These are phyloP conservation scores for Trichoderma citrinoviride DNA, from an alignment of 2,329 filamentous ascomycete species.

Conservation along the genomic window DNA sequence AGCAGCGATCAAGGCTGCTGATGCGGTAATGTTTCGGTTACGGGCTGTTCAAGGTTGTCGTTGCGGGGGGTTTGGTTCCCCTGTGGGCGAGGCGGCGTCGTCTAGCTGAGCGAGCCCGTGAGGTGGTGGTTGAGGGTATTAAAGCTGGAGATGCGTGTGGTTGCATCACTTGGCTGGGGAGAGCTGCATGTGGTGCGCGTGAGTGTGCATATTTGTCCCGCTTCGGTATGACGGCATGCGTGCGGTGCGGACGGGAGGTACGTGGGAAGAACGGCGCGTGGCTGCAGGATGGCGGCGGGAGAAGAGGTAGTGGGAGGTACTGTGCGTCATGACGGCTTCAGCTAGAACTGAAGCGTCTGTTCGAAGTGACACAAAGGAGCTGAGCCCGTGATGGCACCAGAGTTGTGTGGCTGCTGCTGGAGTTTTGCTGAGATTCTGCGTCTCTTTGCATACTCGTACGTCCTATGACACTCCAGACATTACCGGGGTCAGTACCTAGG, in stretches of 20 bases:
- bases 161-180: not conserved
- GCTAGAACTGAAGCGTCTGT: not conserved
- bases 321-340: not conserved
- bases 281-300: not conserved
- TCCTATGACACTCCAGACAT: too few relatives aligned
- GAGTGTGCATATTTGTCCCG: constrained; percentile 14
- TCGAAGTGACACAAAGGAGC: too few relatives aligned
- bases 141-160: not conserved
- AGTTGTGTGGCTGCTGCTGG: too few relatives aligned
- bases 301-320: not conserved
- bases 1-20: too few relatives aligned
- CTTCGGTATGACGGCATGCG: constrained; percentile 16
- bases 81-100: not conserved
- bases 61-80: not conserved
- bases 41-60: not conserved
- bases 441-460: too few relatives aligned
- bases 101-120: not conserved
- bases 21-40: too few relatives aligned
- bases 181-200: constrained; percentile 4
- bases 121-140: not conserved
- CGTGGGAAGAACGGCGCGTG: not conserved
- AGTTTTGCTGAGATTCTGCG: too few relatives aligned
- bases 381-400: too few relatives aligned
- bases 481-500: too few relatives aligned
- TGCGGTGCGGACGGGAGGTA: not conserved